Evolutionary conservation across 2,329 filamentous ascomycete species (phyloP).

Genomic region (Trichoderma gracile): DNA sequence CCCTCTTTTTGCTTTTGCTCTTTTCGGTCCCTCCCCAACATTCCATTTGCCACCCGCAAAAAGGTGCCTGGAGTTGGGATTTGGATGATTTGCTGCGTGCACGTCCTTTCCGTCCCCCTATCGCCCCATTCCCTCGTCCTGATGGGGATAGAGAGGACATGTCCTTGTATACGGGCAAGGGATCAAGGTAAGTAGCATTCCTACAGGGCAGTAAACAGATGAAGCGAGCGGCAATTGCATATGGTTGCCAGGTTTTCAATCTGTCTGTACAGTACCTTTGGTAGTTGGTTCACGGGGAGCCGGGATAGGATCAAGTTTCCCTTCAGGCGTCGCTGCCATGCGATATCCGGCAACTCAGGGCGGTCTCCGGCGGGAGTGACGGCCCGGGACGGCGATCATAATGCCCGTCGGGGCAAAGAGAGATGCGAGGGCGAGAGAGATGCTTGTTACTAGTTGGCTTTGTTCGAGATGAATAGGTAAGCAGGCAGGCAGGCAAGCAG

Average conservation of each 20-base stretch:
- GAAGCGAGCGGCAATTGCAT: too few relatives aligned
- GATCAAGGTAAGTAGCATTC: neutral
- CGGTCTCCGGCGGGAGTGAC: slow-evolving; percentile 5
- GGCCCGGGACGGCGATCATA: neutral
- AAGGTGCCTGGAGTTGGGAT: too few relatives aligned
- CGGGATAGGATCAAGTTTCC: too few relatives aligned
- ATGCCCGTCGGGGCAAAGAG: slow-evolving; percentile 2
- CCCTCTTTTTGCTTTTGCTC: too few relatives aligned
- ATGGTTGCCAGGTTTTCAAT: too few relatives aligned
- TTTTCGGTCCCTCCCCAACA: too few relatives aligned
- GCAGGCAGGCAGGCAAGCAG: too few relatives aligned
- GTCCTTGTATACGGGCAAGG: too few relatives aligned
- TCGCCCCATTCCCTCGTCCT: neutral
- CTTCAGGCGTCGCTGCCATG: neutral
- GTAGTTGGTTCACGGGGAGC: too few relatives aligned
- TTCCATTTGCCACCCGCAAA: too few relatives aligned
- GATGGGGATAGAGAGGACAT: neutral
- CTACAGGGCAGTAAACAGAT: neutral
- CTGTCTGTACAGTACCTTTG: too few relatives aligned
- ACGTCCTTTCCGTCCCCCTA: neutral
- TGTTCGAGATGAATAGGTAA: neutral
- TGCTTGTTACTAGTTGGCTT: neutral
- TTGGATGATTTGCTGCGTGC: neutral
- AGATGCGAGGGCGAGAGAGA: neutral
- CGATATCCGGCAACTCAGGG: slow-evolving; percentile 12